Base-by-base conservation (phyloP, 1,284 basidiomycete genomes). In the Ganoderma resinaceum region DNA sequence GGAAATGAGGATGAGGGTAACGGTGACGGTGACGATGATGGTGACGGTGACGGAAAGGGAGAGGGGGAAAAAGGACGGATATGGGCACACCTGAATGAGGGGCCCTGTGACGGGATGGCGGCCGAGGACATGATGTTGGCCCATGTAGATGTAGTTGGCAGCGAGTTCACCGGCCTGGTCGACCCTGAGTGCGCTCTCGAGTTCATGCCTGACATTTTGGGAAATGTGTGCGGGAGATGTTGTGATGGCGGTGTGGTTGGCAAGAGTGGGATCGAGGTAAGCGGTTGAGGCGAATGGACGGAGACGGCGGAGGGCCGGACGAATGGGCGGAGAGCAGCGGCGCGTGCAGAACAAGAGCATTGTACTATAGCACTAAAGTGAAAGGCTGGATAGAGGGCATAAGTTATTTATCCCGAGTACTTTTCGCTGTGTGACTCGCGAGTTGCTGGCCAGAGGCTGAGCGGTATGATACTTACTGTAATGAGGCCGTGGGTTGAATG, bases 151-250 rank as follows among this genome's bases (percentile, higher is more conserved):
- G 83, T 89, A 96, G 81, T 97, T 97, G 18, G 96, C 96, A 2
- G 95, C 96, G 35, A 97, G 84, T 80, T 98, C 96, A 4, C 96
- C 96, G 0, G 95, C 96, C 73, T 97, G 95, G 80, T 98, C 95
- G 14, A 98, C 93, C 18, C 96, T 87, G 43, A 98, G 82, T 6
- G 91, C 92, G 62, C 80, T 83, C 70, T 91, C 87, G 59, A 95
- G 80, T 16, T 78, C 77, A n/a, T 80, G 70, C 38, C 85, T 82
- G 73, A 92, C 86, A 35, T 79, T 72, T n/a, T 75, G 71, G 5
- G 86, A 80, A 43, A 92, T 77, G 72, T 83, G 77, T 0, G 71
- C 43, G 8, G 90, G 89, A 0, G 90, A 88, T 23, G 84, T 80
- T 11, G 82, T 76, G 11, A 83, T 77, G 3, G 85, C 83, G 3